Evolutionary conservation across 106 monocot species (phyloP), one percentile per base, ranked within the genome.

Genomic region (Acorus calamus): DNA sequence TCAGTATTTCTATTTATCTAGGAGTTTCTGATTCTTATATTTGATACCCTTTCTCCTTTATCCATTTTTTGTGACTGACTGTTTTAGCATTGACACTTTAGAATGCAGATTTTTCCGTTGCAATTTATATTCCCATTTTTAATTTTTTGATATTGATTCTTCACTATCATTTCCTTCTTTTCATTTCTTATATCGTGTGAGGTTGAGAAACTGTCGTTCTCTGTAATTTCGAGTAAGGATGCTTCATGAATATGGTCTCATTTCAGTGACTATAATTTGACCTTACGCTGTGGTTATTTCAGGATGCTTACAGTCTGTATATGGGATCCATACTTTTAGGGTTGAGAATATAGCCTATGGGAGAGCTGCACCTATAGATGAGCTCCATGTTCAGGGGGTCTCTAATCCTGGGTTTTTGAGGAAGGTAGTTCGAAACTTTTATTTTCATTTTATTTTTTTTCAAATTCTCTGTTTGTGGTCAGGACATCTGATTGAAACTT

Each of bases 291-390:
- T 54, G 47, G 49, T 74, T 47, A 11, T 71, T 71, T 7, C 62
- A 86, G 86, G 86, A 52, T 79, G 85, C 56, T 59, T 85, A 71
- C 89, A 87, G 72, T 66, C 83, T 70, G 13, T 61, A n/a, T 83
- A 86, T 71, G 82, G 85, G 57, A 77, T 89, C 67, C 83, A 89
- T 70, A 89, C 89, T 43, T 74, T 89, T 66, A 82, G 86, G 74
- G 62, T 89, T 58, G 73, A 77, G 60, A 86, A 72, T 70, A 80
- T 80, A 73, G 83, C 80, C 65, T 57, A 47, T 55, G 83, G 90
- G 49, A 90, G 83, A 71, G 77, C 83, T 68, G 67, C 80, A 57
- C 78, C 80, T 45, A 61, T 90, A 28, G 78, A 80, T 81, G 90
- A 83, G 68, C 65, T 90, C 28, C 90, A 83, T 55, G 66, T 90